Evolutionary conservation across 305 asterid species (phyloP).

Genomic region (Solanum hybrid): DNA sequence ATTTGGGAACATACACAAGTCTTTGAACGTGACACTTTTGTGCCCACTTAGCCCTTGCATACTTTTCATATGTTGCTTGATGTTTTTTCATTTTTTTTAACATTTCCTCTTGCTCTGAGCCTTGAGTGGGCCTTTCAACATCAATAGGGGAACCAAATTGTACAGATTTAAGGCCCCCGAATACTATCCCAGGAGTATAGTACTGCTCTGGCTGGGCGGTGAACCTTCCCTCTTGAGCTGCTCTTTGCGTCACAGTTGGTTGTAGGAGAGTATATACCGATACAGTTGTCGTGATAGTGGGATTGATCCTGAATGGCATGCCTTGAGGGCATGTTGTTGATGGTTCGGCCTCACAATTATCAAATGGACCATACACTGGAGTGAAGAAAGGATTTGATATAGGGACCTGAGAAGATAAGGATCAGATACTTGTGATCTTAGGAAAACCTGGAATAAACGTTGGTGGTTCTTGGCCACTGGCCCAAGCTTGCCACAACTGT

Average conservation of each 20-base stretch:
- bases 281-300: background rate
- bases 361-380: background rate
- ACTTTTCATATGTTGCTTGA: too few species aligned
- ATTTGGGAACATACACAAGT: too few species aligned
- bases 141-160: too few species aligned
- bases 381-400: background rate
- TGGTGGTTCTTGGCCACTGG: background rate
- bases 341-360: background rate
- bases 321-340: background rate
- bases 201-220: too few species aligned
- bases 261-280: background rate
- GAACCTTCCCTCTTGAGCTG: too few species aligned
- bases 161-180: too few species aligned
- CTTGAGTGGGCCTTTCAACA: too few species aligned
- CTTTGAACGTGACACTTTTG: too few species aligned
- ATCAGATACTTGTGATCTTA: background rate
- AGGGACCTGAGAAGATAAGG: background rate
- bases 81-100: too few species aligned
- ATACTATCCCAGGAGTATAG: too few species aligned
- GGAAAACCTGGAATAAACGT: background rate
- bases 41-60: too few species aligned
- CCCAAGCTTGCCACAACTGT: background rate
- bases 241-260: background rate
- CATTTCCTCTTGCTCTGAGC: too few species aligned
- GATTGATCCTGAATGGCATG: background rate